Percentiles rank a stretch among this genome's conserved stretches.
Evolutionary conservation across 2,329 filamentous ascomycete species (phyloP).

Genomic region (Aspergillus tanneri): DNA sequence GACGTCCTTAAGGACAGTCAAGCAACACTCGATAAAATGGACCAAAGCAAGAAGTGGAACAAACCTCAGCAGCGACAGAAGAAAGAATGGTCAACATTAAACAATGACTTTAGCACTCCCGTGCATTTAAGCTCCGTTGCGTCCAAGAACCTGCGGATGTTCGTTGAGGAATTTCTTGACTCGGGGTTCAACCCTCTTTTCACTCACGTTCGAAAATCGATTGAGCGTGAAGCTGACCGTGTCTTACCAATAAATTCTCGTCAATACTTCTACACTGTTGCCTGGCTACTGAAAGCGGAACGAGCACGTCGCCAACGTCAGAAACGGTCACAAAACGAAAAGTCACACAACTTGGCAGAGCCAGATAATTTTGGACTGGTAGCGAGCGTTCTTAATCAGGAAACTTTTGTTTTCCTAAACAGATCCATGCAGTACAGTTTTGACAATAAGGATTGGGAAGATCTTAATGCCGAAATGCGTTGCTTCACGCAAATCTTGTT

Average conservation of each 20-base stretch:
- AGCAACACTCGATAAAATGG: slow-evolving; percentile 80
- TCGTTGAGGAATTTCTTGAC: slow-evolving; percentile 91
- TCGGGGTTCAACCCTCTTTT: slow-evolving; percentile 94
- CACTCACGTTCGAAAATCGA: slow-evolving; percentile 77
- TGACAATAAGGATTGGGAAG: slow-evolving; percentile 82
- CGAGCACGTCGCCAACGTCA: slow-evolving; percentile 64
- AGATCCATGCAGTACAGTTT: slow-evolving; percentile 74
- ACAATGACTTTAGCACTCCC: slow-evolving; percentile 72
- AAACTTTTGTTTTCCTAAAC: slow-evolving; percentile 88
- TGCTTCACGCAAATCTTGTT: slow-evolving; percentile 94
- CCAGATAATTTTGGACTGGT: slow-evolving; percentile 80
- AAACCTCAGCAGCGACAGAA: slow-evolving; percentile 67
- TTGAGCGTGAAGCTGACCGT: slow-evolving; percentile 84
- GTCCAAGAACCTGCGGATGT: slow-evolving; percentile 72
- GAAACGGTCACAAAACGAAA: slow-evolving; percentile 50
- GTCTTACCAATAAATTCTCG: slow-evolving; percentile 72
- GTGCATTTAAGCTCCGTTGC: slow-evolving; percentile 69
- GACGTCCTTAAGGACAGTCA: slow-evolving; percentile 73
- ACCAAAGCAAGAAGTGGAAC: slow-evolving; percentile 84
- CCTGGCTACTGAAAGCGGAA: slow-evolving; percentile 91
- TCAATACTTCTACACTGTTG: slow-evolving; percentile 88
- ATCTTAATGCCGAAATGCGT: slow-evolving; percentile 82
- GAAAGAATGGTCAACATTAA: slow-evolving; percentile 59
- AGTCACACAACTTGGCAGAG: slow-evolving; percentile 55
- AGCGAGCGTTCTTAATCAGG: slow-evolving; percentile 86